These are phyloP conservation scores for Citrus maxima DNA, from an alignment of 345 rosid species.

Conservation along the genomic window DNA sequence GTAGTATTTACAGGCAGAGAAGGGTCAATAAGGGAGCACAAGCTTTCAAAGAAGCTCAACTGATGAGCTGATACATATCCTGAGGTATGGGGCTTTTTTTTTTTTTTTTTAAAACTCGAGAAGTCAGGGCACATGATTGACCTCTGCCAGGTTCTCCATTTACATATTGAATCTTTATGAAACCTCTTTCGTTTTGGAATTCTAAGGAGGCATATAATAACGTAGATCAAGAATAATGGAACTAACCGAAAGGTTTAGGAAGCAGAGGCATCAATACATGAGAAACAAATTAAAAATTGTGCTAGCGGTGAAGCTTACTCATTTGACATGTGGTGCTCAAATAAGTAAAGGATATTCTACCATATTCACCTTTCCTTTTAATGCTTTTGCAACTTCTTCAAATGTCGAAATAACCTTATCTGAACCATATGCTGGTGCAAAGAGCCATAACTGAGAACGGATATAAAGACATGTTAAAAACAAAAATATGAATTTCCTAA, in stretches of 20 bases:
- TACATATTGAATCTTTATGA: not conserved
- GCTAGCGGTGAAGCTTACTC: not conserved
- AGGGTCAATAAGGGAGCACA: not conserved
- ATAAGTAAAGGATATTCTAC: not conserved
- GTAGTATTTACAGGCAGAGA: not conserved
- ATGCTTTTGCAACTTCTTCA: conserved; percentile 15
- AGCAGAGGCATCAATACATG: not conserved
- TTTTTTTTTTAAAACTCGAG: not conserved
- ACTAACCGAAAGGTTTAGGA: not conserved
- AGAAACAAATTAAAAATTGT: not conserved
- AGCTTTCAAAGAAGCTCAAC: not conserved
- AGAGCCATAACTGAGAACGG: conserved; percentile 24
- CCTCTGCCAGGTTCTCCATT: not conserved
- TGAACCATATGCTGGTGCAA: conserved; percentile 10
- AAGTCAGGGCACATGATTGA: not conserved
- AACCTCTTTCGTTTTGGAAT: not conserved
- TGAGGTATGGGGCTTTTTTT: not conserved
- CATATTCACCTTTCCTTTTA: conserved; percentile 21
- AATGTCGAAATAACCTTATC: conserved; percentile 6
- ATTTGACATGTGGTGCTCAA: not conserved
- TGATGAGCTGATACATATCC: not conserved
- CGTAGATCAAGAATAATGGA: not conserved
- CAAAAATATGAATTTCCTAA: not conserved
- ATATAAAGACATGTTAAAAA: not conserved
- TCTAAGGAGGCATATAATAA: not conserved